Evolutionary conservation across 2,329 filamentous ascomycete genomes (phyloP).

Genomic region (Sporothrix mexicana): DNA sequence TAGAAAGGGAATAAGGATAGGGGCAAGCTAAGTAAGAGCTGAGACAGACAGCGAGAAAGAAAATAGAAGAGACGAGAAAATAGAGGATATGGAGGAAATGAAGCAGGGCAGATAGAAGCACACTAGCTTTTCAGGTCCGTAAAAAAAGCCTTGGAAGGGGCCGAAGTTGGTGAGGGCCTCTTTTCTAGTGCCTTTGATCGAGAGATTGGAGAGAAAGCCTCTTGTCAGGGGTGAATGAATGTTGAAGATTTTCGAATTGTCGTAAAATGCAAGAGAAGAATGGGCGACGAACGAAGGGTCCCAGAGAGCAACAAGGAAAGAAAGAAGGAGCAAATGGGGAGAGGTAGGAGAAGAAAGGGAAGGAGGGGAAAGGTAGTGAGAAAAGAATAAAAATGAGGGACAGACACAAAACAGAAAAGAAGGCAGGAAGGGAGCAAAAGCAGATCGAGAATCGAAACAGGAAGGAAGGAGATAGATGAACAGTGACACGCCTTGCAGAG

Average conservation of each 20-base stretch:
- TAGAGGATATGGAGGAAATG: background rate
- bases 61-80: background rate
- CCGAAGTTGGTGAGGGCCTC: slow-evolving; percentile 4
- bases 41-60: slow-evolving; percentile 12
- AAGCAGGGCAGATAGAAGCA: slow-evolving; percentile 19
- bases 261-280: background rate
- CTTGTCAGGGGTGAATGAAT: background rate
- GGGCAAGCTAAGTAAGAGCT: slow-evolving; percentile 31
- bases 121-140: slow-evolving; percentile 11
- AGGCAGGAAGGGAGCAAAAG: slow-evolving; percentile 17
- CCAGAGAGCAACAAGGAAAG: background rate
- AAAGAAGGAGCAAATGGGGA: slow-evolving; percentile 24
- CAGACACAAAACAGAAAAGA: background rate
- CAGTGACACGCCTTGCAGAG: slow-evolving; percentile 15
- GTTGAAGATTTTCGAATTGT: background rate
- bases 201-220: background rate
- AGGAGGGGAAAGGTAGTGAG: background rate
- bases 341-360: slow-evolving; percentile 14
- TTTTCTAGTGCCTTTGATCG: slow-evolving; percentile 4
- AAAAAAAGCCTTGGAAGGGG: slow-evolving; percentile 25
- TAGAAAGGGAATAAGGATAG: slow-evolving; percentile 23
- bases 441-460: slow-evolving; percentile 19
- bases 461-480: slow-evolving; percentile 12
- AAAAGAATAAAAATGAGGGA: background rate
- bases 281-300: background rate